phyloP scores from a whole-genome alignment of 2,329 filamentous ascomycete species.

The Cryphonectria radicalis region DNA sequence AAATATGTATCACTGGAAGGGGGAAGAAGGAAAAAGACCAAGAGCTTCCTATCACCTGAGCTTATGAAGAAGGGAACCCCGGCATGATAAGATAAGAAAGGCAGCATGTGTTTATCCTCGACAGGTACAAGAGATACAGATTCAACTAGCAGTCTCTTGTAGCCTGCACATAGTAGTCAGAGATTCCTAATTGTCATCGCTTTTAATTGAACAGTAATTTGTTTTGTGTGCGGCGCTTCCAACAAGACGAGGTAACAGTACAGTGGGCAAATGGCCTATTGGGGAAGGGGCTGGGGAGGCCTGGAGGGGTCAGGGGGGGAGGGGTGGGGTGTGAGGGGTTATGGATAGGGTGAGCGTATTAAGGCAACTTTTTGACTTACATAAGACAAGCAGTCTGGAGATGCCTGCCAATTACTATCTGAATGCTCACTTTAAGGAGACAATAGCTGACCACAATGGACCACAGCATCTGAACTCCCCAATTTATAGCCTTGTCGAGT shows the following conservation, averaged over 20 bases:
- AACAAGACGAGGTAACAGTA: not conserved
- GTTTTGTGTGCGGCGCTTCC: not conserved
- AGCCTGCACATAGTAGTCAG: not conserved
- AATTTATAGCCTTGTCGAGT: not conserved
- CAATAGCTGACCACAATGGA: not conserved
- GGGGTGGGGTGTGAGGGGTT: not conserved
- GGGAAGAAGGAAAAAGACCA: not conserved
- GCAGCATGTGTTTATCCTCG: not conserved
- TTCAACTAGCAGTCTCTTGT: not conserved
- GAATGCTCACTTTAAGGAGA: not conserved
- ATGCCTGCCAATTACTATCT: not conserved
- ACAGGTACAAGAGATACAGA: not conserved
- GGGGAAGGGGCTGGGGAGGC: not conserved
- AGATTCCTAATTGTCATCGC: not conserved
- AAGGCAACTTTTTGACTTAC: not conserved
- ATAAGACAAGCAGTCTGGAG: not conserved
- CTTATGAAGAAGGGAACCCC: not conserved
- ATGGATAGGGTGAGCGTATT: not conserved
- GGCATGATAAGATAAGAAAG: conserved; percentile 11
- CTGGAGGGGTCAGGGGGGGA: too few species aligned
- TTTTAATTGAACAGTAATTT: not conserved
- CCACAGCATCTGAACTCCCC: not conserved
- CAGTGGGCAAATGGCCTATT: not conserved
- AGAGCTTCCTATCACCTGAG: not conserved
- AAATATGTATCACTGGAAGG: not conserved